A percentile compares a stretch with the other conserved stretches of the same genome.
Conservation (phyloP, 257 asterid genomes). For the Thymus quinquecostatus region DNA sequence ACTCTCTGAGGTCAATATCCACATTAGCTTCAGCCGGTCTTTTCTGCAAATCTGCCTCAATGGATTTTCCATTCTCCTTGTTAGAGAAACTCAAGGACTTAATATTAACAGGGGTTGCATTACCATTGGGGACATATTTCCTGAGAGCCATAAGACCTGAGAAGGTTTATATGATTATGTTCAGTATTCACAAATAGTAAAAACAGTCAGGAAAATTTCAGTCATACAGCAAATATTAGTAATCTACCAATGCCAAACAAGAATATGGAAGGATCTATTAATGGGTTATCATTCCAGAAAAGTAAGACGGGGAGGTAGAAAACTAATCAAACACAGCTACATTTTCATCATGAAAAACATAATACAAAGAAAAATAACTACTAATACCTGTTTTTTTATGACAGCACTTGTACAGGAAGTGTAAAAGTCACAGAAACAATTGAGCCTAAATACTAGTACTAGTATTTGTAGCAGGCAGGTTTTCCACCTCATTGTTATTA, state of each 20-base stretch:
- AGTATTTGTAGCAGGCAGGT: conserved; percentile 1
- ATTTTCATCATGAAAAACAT: not conserved
- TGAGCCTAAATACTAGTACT: not conserved
- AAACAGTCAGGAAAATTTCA: not conserved
- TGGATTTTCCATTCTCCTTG: conserved; percentile 69
- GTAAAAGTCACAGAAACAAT: conserved; percentile 12
- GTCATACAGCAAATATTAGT: conserved; percentile 10
- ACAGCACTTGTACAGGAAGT: not conserved
- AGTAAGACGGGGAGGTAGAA: not conserved
- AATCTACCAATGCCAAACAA: conserved; percentile 4
- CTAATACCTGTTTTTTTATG: not conserved
- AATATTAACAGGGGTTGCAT: conserved; percentile 59
- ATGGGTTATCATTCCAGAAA: not conserved
- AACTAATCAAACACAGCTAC: conserved; percentile 6
- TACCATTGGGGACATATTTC: conserved; percentile 64
- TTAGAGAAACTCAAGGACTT: conserved; percentile 64
- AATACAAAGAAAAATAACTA: not conserved
- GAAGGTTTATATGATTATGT: conserved; percentile 25
- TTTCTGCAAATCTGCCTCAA: conserved; percentile 52
- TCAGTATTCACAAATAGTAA: conserved; percentile 18
- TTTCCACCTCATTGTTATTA: not conserved
- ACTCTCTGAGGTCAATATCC: conserved; percentile 85
- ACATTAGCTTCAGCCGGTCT: conserved; percentile 59
- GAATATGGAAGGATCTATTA: not conserved
- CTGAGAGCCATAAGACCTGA: conserved; percentile 88